Evolutionary conservation across 305 asterid genomes (phyloP), one percentile per base, ranked within the genome.

Genomic region (Rubia balearica): DNA sequence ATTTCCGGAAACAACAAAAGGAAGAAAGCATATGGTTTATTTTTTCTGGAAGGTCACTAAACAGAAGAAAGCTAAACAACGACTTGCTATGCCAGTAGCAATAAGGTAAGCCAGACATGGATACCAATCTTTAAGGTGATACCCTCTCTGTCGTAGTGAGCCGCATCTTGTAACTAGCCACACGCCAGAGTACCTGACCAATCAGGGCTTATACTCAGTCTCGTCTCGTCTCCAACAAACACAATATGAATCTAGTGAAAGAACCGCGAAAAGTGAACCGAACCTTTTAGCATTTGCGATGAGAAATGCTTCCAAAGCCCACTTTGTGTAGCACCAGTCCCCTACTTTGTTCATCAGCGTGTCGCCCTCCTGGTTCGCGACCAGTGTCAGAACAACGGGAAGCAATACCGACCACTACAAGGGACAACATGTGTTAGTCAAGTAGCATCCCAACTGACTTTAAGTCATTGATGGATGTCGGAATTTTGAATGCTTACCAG

Each of bases 101-200:
- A 89, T 45, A 71, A 91, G 96, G 63, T 83, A 84, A 40, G 84
- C 80, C 81, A 93, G 79, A 78, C 96, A 85, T 45, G 78, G 80
- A 73, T 74, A 77, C 96, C 95, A 88, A 21, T 85, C 78, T 55
- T 80, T 85, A 66, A 93, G 88, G 72, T 73, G 57, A 56, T 85
- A 93, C 67, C 86, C 86, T 2, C 82, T 81, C 74, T 12, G 78
- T 10, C 73, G 74, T 48, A 91, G 84, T 43, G 91, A 83, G 33
- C 97, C 96, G 71, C 98, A 93, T 78, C 97, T 83, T 74, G 90
- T 90, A 77, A 93, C 86, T 67, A 93, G 85, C 98, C 98, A 94
- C 38, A 94, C 97, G 43, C 96, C 96, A 8, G 85, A 73, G 65
- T 93, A 93, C 72, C 98, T 93, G 90, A 71, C 77, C 74, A 67